Percentiles rank a stretch among this genome's conserved stretches.
Conservation (phyloP, 75 land plant species). For the Isoetes taiwanensis region DNA sequence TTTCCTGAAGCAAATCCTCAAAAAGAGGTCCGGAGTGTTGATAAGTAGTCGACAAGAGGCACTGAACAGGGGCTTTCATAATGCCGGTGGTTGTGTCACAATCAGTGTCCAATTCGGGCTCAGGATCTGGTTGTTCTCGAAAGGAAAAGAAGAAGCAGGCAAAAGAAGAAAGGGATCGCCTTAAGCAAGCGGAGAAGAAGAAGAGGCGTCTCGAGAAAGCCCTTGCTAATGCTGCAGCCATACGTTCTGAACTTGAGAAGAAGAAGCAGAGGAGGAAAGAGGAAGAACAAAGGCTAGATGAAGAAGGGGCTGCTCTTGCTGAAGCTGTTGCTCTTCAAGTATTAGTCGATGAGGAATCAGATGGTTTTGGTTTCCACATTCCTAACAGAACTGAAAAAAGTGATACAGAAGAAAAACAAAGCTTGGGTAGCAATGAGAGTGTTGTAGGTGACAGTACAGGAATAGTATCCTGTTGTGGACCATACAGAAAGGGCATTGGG, state of each 20-base stretch:
- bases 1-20: too few relatives aligned
- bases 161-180: slow-evolving; percentile 81
- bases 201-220: slow-evolving; percentile 94
- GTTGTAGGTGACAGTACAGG: slow-evolving; percentile 5
- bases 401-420: slow-evolving; percentile 9
- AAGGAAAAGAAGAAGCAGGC: slow-evolving; percentile 93
- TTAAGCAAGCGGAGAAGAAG: slow-evolving; percentile 92
- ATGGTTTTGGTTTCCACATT: slow-evolving; percentile 37
- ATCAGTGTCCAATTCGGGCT: too few relatives aligned
- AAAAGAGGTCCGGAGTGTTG: too few relatives aligned
- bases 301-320: slow-evolving; percentile 92
- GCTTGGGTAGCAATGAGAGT: slow-evolving; percentile 3
- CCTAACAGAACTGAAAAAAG: too few relatives aligned
- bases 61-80: too few relatives aligned
- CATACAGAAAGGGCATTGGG: slow-evolving; percentile 9
- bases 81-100: too few relatives aligned
- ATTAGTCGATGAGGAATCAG: slow-evolving; percentile 71
- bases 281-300: slow-evolving; percentile 90
- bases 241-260: slow-evolving; percentile 80
- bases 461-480: slow-evolving; percentile 10
- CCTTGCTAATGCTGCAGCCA: slow-evolving; percentile 94
- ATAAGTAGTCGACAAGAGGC: too few relatives aligned
- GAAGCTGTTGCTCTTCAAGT: slow-evolving; percentile 91
- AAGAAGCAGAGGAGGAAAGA: slow-evolving; percentile 89
- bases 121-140: slow-evolving; percentile 26